A percentile compares a stretch with the other conserved stretches of the same genome.
These are phyloP conservation scores for Auxenochlorella pyrenoidosa DNA, from an alignment of 139 green algal species.

Conservation along the genomic window DNA sequence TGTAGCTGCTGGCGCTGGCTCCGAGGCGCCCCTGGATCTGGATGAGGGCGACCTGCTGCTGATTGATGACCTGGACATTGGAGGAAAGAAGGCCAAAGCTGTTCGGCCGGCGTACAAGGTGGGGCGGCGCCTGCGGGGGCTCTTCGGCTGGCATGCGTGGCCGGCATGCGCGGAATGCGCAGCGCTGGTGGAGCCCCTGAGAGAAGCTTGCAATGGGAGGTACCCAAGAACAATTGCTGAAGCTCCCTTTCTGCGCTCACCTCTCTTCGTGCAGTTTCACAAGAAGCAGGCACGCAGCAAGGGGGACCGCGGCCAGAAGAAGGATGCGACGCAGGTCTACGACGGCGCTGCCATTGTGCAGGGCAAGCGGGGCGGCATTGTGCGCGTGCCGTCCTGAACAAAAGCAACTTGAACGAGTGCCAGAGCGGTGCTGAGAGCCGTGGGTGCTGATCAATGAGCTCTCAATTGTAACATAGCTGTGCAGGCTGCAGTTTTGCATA, in stretches of 20 bases:
- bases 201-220: no score
- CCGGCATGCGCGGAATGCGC: background rate
- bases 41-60: slow-evolving; percentile 1
- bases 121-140: background rate
- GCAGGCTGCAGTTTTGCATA: no score
- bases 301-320: slow-evolving; percentile 53
- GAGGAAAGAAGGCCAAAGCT: background rate
- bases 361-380: slow-evolving; percentile 11
- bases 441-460: no score
- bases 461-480: no score
- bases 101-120: slow-evolving; percentile 22
- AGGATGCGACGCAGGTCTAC: slow-evolving; percentile 10
- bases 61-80: slow-evolving; percentile 21
- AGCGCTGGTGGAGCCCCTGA: no score
- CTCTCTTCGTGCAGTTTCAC: slow-evolving; percentile 59
- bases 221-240: background rate
- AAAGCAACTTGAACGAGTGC: no score
- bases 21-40: background rate
- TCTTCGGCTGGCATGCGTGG: background rate
- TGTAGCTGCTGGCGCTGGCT: background rate
- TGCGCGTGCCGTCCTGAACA: background rate
- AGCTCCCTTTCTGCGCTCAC: background rate
- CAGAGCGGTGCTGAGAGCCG: no score
- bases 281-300: slow-evolving; percentile 80
- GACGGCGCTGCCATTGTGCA: background rate